phyloP scores from a whole-genome alignment of 2,329 filamentous ascomycete species.

The Penicillium sp. region DNA sequence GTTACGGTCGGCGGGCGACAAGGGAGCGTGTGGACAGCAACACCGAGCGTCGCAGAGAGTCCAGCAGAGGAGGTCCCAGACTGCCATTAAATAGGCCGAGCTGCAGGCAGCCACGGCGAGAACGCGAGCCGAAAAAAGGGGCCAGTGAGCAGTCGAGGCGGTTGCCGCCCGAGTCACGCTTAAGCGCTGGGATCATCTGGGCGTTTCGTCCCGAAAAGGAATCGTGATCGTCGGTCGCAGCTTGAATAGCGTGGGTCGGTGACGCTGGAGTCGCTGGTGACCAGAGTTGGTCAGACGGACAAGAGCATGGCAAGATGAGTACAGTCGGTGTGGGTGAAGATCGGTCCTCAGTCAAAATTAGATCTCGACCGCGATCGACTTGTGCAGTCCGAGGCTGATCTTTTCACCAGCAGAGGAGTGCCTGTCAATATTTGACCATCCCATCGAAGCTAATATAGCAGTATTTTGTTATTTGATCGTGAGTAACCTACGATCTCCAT shows the following conservation, averaged over 20 bases:
- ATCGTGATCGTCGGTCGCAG: slow-evolving; percentile 5
- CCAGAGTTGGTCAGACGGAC: too few species aligned
- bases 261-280: not conserved
- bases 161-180: slow-evolving; percentile 20
- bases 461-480: too few species aligned
- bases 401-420: too few species aligned
- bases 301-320: too few species aligned
- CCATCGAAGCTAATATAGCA: too few species aligned
- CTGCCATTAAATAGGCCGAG: slow-evolving; percentile 1
- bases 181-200: slow-evolving; percentile 26
- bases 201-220: slow-evolving; percentile 5
- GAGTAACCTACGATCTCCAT: too few species aligned
- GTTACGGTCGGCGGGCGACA: not conserved
- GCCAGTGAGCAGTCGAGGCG: slow-evolving; percentile 19
- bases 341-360: too few species aligned
- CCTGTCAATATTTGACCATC: too few species aligned
- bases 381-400: too few species aligned
- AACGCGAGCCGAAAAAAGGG: slow-evolving; percentile 4
- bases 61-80: not conserved
- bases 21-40: not conserved
- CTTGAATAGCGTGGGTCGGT: slow-evolving; percentile 2
- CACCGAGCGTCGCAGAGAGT: not conserved
- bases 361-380: too few species aligned
- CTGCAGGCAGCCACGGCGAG: not conserved
- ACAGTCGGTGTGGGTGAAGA: too few species aligned